Conservation (phyloP, 495 filamentous ascomycete species). For the Bacidia gigantensis region DNA sequence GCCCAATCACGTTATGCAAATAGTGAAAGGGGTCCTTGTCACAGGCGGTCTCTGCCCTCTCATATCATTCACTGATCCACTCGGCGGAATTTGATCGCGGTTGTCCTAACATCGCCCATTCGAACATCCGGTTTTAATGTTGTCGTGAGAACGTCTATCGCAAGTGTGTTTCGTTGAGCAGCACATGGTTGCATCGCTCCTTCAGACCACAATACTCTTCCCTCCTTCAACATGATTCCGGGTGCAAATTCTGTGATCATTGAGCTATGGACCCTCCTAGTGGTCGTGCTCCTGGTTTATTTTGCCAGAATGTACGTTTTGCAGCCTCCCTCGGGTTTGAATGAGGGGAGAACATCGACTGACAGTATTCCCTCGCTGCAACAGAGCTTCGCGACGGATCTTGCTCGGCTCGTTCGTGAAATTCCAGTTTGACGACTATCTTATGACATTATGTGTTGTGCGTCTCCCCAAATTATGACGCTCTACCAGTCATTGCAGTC, state of each 20-base stretch:
- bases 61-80: too few relatives aligned
- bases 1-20: too few relatives aligned
- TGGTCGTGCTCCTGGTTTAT: background rate
- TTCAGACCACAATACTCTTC: background rate
- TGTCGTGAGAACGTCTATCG: background rate
- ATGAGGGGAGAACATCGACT: background rate
- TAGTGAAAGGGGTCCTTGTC: too few relatives aligned
- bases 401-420: conserved; percentile 31
- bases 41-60: too few relatives aligned
- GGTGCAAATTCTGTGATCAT: background rate
- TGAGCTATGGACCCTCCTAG: conserved; percentile 1
- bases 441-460: conserved; percentile 38
- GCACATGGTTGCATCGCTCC: background rate
- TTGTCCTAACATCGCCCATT: too few relatives aligned
- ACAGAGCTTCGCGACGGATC: conserved; percentile 22
- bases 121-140: too few relatives aligned
- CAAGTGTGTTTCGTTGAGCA: too few relatives aligned
- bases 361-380: background rate
- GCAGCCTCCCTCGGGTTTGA: too few relatives aligned
- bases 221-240: conserved; percentile 3
- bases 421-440: conserved; percentile 39
- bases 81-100: too few relatives aligned
- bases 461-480: conserved; percentile 8
- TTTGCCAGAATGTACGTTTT: conserved; percentile 3
- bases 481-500: too few relatives aligned